phyloP scores from a whole-genome alignment of 2,329 filamentous ascomycete genomes.

The Teratosphaeriaceae sp. region DNA sequence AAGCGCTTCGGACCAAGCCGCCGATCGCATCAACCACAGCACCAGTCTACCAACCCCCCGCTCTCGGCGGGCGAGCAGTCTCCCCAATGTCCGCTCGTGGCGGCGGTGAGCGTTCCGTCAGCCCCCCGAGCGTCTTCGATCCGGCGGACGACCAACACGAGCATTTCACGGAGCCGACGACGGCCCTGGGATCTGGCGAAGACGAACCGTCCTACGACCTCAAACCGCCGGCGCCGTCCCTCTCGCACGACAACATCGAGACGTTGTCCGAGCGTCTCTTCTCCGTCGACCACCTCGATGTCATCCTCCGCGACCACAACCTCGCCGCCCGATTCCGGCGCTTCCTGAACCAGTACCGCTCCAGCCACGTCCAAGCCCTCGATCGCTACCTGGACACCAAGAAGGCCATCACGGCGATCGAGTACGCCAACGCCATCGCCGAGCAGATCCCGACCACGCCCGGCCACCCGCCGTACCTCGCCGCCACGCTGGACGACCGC shows the following conservation, averaged over 20 bases:
- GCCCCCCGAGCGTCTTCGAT: slow-evolving; percentile 24
- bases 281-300: slow-evolving; percentile 36
- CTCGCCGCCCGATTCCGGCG: slow-evolving; percentile 30
- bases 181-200: slow-evolving; percentile 12
- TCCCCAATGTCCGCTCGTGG: slow-evolving; percentile 13
- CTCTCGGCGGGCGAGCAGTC: slow-evolving; percentile 3
- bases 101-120: slow-evolving; percentile 10
- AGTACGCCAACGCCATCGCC: slow-evolving; percentile 40
- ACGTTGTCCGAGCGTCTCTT: slow-evolving; percentile 33
- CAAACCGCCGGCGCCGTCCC: slow-evolving; percentile 33
- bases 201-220: slow-evolving; percentile 32
- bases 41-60: no score
- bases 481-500: slow-evolving; percentile 30
- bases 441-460: slow-evolving; percentile 24
- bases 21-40: no score
- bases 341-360: slow-evolving; percentile 35
- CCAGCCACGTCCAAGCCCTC: slow-evolving; percentile 29
- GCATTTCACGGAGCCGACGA: slow-evolving; percentile 22
- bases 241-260: slow-evolving; percentile 28
- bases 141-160: slow-evolving; percentile 7
- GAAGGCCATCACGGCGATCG: slow-evolving; percentile 37
- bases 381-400: slow-evolving; percentile 34
- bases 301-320: slow-evolving; percentile 34
- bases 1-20: no score
- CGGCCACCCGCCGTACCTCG: slow-evolving; percentile 21